phyloP scores from a whole-genome alignment of 108 stramenopile species.

The Phaeodactylum tricornutum region DNA sequence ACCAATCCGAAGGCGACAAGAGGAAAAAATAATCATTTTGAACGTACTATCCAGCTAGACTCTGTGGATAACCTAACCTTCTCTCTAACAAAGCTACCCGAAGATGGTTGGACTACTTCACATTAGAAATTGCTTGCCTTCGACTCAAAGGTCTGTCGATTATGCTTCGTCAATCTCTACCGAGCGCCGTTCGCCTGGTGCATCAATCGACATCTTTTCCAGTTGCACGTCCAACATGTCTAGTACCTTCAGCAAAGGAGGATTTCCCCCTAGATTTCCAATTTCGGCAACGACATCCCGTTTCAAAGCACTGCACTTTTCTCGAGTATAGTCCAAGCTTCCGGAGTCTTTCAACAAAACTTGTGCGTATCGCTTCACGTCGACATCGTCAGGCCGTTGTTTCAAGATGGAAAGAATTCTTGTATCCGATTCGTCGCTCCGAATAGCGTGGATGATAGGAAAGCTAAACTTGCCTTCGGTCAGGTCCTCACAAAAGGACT shows the following conservation, averaged over 20 bases:
- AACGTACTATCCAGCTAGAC: too few relatives aligned
- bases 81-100: too few relatives aligned
- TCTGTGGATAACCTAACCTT: too few relatives aligned
- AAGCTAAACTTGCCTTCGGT: constrained; percentile 95
- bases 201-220: constrained; percentile 11
- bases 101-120: too few relatives aligned
- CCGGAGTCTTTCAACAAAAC: constrained; percentile 59
- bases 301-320: constrained; percentile 53
- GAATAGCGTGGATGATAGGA: constrained; percentile 83
- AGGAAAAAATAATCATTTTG: too few relatives aligned
- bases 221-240: constrained; percentile 66
- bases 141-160: too few relatives aligned
- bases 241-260: constrained; percentile 48
- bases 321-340: constrained; percentile 58
- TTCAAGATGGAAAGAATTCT: constrained; percentile 84
- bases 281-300: constrained; percentile 46
- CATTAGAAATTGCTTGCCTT: too few relatives aligned
- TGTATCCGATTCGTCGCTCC: constrained; percentile 23
- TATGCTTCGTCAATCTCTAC: constrained; percentile 1
- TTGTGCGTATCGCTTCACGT: constrained; percentile 86
- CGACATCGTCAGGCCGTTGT: constrained; percentile 83
- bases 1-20: too few relatives aligned
- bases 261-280: constrained; percentile 61
- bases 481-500: constrained; percentile 95
- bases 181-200: neutral